Conservation (phyloP, 2,329 filamentous ascomycete genomes). For the Ceratocystis colombiana region DNA sequence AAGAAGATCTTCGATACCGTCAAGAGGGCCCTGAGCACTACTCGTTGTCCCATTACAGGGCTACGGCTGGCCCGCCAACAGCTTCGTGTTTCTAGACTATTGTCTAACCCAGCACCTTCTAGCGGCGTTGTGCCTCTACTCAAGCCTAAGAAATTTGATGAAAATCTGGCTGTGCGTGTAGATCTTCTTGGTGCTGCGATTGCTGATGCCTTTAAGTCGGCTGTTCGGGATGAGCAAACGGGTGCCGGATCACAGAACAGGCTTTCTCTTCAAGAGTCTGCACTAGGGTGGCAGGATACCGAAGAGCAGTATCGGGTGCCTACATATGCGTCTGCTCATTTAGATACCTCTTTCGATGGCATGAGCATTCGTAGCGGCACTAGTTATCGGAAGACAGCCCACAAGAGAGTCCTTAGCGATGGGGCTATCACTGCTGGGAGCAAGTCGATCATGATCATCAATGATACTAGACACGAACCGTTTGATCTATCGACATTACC, state of each 20-base stretch:
- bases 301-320: neutral
- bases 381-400: constrained; percentile 20
- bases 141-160: constrained; percentile 37
- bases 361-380: constrained; percentile 33
- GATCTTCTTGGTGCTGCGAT: constrained; percentile 73
- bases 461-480: constrained; percentile 45
- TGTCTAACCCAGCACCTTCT: constrained; percentile 49
- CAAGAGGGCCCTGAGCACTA: constrained; percentile 63
- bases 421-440: constrained; percentile 64
- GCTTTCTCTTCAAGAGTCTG: constrained; percentile 10
- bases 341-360: constrained; percentile 39
- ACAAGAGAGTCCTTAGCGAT: constrained; percentile 41
- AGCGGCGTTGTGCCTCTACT: constrained; percentile 52
- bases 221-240: constrained; percentile 55
- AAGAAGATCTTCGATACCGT: constrained; percentile 80
- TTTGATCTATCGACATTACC: constrained; percentile 44
- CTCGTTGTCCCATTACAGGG: constrained; percentile 32
- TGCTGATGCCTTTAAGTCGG: constrained; percentile 67
- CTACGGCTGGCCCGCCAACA: constrained; percentile 30
- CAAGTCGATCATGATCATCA: constrained; percentile 81
- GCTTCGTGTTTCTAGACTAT: constrained; percentile 43
- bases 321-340: constrained; percentile 26
- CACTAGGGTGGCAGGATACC: neutral
- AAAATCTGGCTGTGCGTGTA: constrained; percentile 53
- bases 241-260: constrained; percentile 9